Evolutionary conservation across 1,284 basidiomycete species (phyloP).

Genomic region (Malassezia vespertilionis): DNA sequence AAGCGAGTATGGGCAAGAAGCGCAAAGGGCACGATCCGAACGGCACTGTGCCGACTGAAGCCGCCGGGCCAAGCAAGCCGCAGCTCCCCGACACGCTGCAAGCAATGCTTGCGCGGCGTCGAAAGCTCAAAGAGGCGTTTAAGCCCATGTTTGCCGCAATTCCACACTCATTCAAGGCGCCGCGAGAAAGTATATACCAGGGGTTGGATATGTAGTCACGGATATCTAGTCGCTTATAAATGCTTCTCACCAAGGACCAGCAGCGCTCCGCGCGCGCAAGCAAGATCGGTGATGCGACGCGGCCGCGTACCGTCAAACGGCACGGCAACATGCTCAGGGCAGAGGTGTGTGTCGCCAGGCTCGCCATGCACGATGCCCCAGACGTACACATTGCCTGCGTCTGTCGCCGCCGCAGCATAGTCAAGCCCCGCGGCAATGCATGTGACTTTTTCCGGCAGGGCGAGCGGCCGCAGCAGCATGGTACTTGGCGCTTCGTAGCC

Average conservation of each 20-base stretch:
- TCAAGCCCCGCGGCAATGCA: constrained; percentile 7
- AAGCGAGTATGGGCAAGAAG: constrained; percentile 37
- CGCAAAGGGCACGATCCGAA: constrained; percentile 28
- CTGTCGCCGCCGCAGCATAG: constrained; percentile 10
- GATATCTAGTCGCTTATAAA: neutral
- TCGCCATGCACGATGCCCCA: constrained; percentile 8
- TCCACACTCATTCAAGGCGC: constrained; percentile 28
- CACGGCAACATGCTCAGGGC: neutral
- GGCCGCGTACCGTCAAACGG: neutral
- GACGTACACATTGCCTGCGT: constrained; percentile 2
- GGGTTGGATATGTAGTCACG: constrained; percentile 1
- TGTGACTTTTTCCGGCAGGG: neutral
- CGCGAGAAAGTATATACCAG: constrained; percentile 28
- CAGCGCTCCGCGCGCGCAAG: constrained; percentile 3
- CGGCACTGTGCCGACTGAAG: constrained; percentile 6
- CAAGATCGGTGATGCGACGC: neutral
- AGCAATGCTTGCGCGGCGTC: constrained; percentile 30
- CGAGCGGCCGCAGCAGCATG: neutral
- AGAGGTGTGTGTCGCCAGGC: neutral
- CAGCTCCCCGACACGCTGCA: constrained; percentile 34
- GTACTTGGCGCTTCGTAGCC: neutral
- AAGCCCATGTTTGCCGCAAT: constrained; percentile 35
- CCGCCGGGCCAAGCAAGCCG: constrained; percentile 31
- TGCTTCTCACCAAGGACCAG: constrained; percentile 1
- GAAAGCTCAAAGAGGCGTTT: constrained; percentile 32